Evolutionary conservation across 108 stramenopile genomes (phyloP), one percentile per base, ranked within the genome.

Genomic region (Nitzschia sp.): DNA sequence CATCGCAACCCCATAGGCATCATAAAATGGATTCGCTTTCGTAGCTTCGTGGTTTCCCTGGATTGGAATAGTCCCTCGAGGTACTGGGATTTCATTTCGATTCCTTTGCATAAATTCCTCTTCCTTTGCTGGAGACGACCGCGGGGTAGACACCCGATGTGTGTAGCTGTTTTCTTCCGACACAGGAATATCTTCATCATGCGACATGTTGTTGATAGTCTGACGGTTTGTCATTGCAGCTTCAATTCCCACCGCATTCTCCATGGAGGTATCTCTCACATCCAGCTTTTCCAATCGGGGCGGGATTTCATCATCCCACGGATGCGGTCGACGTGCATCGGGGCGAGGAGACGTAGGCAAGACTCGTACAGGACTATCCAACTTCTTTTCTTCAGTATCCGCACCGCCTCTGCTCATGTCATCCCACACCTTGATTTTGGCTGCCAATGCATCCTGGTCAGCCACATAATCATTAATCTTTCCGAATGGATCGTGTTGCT

Each of bases 401-500:
- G 41, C 41, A 53, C 39, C 57, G n/a, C 70, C 19, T n/a, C 57
- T 42, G 51, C 81, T 82, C 63, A 78, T 58, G 17, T 75, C 74
- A 43, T 83, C 82, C 82, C 82, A 78, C 22, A 41, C 61, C 43
- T 52, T 69, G 46, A 83, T 72, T 46, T 78, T 78, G 42, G 50
- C 24, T 15, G 73, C 82, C 2, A 83, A 50, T 14, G 53, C 76
- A 20, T 75, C 70, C 38, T 79, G 44, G 52, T 65, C 48, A 12
- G 57, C 20, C 20, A 52, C 51, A 51, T 54, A 71, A 8, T 15
- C 43, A 43, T 63, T 56, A 10, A 62, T 52, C 40, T 75, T 68
- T 19, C 59, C 48, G n/a, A 17, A 24, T 54, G 1, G 19, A 9
- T 2, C 29, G 5, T 34, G 29, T 5, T 34, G 29, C 5, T 34